Evolutionary conservation across 2,329 filamentous ascomycete genomes (phyloP), one percentile per base, ranked within the genome.

Genomic region (Exserohilum turcica): DNA sequence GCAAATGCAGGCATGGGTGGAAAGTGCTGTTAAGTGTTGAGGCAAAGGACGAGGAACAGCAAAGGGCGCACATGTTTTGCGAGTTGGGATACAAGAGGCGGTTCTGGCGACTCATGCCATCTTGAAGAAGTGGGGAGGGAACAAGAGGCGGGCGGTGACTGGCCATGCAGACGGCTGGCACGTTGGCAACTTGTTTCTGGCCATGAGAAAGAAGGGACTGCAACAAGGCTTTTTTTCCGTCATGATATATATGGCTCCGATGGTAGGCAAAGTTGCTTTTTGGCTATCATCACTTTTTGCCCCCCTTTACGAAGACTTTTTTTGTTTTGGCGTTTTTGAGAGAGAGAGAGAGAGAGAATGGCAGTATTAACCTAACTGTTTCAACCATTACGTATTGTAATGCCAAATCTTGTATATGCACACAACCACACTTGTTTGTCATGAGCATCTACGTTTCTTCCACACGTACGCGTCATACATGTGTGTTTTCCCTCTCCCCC

Each of bases 1-100:
- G 59, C 61, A 3, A 66, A 64, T 3, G 68, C 63, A 15, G 68
- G 65, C 2, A 66, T 71, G 66, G 72, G 73, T 29, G 73, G 72
- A 5, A 75, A 75, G 63, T 76, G 73, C 66, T 76, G 73, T 60
- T 76, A 68, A 46, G n/a, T n/a, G n/a, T n/a, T n/a, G n/a, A n/a
- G n/a, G n/a, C n/a, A n/a, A n/a, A n/a, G n/a, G n/a, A n/a, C n/a
- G n/a, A n/a, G n/a, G n/a, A n/a, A n/a, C n/a, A n/a, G n/a, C n/a
- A n/a, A n/a, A n/a, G n/a, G n/a, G 9, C 27, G 16, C 29, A 15
- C 12, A 13, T 42, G 27, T 18, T 27, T 29, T 46, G 43, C 15
- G 32, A 29, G 15, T 35, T 12, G 24, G 15, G 10, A 28, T 31
- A 27, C 5, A 52, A 33, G 47, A 28, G 16, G 28, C n/a, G 32